Conservation (phyloP, 2,329 filamentous ascomycete genomes). For the Fusarium mundagurra region DNA sequence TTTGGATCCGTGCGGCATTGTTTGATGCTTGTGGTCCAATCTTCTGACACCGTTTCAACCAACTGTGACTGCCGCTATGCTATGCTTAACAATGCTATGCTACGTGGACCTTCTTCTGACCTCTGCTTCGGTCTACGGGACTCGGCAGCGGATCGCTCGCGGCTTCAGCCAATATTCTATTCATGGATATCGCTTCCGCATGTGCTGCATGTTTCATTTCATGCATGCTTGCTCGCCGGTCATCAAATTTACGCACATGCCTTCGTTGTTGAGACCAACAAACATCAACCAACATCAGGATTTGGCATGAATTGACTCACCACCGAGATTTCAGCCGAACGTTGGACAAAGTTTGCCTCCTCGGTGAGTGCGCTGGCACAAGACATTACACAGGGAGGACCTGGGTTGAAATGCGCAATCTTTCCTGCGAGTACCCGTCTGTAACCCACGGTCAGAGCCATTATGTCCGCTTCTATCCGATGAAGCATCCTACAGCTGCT, state of each 20-base stretch:
- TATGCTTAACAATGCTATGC: slow-evolving; percentile 3
- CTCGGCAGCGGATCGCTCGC: background rate
- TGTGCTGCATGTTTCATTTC: slow-evolving; percentile 28
- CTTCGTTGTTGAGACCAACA: background rate
- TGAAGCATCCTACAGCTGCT: slow-evolving; percentile 7
- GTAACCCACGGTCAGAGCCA: background rate
- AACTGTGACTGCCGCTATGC: background rate
- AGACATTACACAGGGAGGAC: slow-evolving; percentile 1
- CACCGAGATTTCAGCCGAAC: background rate
- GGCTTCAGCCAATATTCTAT: slow-evolving; percentile 21
- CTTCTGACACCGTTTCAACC: slow-evolving; percentile 1
- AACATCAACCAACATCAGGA: background rate
- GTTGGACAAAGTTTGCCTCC: background rate
- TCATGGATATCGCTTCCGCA: slow-evolving; percentile 1
- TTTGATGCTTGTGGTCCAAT: slow-evolving; percentile 7
- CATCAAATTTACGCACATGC: slow-evolving; percentile 1
- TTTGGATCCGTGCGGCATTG: slow-evolving; percentile 24
- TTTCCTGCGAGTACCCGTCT: slow-evolving; percentile 15
- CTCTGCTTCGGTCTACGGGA: slow-evolving; percentile 2
- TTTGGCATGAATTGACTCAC: slow-evolving; percentile 21
- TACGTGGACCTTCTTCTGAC: slow-evolving; percentile 25
- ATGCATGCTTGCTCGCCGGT: slow-evolving; percentile 7
- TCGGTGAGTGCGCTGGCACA: slow-evolving; percentile 16
- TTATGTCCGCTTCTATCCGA: slow-evolving; percentile 5
- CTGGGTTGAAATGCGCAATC: slow-evolving; percentile 24